A percentile compares a stretch with the other conserved stretches of the same genome.
Evolutionary conservation across 495 filamentous ascomycete genomes (phyloP).

Genomic region (Cetradonia linearis): DNA sequence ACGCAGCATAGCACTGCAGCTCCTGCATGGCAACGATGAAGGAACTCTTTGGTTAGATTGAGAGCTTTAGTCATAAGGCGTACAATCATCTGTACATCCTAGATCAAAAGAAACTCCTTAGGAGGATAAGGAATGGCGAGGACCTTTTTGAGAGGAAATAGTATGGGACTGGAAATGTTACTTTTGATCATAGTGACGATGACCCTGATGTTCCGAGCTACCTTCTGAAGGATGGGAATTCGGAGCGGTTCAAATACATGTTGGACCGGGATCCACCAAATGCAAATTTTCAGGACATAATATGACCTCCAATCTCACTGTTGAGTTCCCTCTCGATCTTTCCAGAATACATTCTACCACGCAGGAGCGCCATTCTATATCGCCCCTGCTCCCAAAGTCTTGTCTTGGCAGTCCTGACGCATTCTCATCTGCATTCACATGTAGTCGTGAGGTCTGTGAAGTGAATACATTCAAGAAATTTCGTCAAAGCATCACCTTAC

Average conservation of each 20-base stretch:
- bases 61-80: conserved; percentile 37
- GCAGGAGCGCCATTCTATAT: no score
- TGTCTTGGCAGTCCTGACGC: no score
- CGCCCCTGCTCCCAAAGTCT: no score
- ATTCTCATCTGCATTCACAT: no score
- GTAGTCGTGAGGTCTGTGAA: no score
- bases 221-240: conserved; percentile 26
- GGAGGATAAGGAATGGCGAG: conserved; percentile 37
- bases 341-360: no score
- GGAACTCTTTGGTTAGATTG: no score
- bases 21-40: conserved; percentile 41
- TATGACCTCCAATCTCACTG: no score
- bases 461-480: no score
- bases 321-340: no score
- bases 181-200: conserved; percentile 35
- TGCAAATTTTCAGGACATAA: conserved; percentile 31
- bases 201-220: conserved; percentile 38
- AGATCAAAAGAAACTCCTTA: conserved; percentile 34
- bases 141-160: conserved; percentile 42
- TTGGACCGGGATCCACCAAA: conserved; percentile 30
- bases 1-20: conserved; percentile 45
- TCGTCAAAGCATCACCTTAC: no score
- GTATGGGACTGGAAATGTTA: no score
- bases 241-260: conserved; percentile 28
- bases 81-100: conserved; percentile 36